phyloP scores from a whole-genome alignment of 2,329 filamentous ascomycete genomes.

The Cladosporium sp. region DNA sequence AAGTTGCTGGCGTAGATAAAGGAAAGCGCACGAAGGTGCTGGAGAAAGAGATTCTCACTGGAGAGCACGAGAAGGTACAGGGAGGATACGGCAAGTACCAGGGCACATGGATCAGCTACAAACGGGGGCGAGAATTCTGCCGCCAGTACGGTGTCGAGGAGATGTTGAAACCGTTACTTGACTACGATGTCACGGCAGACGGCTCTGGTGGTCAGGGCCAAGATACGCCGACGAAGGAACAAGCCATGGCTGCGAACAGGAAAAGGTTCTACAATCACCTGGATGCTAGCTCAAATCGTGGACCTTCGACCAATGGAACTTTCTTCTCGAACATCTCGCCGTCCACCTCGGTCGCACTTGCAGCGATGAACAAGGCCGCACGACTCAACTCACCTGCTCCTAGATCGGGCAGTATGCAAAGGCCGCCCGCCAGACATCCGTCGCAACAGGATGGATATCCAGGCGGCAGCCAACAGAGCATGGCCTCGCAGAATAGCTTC shows the following conservation, averaged over 20 bases:
- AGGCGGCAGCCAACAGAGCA: conserved; percentile 74
- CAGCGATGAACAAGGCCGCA: conserved; percentile 87
- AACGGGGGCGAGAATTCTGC: conserved; percentile 86
- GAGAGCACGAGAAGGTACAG: conserved; percentile 97
- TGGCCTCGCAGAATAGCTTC: conserved; percentile 36
- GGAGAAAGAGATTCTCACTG: conserved; percentile 94
- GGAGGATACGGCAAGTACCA: conserved; percentile 98
- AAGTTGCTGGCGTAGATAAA: conserved; percentile 95
- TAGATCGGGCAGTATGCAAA: conserved; percentile 54
- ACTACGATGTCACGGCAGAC: conserved; percentile 74
- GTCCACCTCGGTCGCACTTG: conserved; percentile 86
- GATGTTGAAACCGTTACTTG: conserved; percentile 64
- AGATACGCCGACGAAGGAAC: conserved; percentile 96
- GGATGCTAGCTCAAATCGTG: conserved; percentile 44
- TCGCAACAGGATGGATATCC: conserved; percentile 65
- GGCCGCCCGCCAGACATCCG: conserved; percentile 60
- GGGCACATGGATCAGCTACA: conserved; percentile 96
- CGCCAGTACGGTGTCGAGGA: conserved; percentile 72
- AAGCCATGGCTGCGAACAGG: conserved; percentile 87
- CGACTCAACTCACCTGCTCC: conserved; percentile 82
- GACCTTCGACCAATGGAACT: conserved; percentile 59
- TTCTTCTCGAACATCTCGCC: conserved; percentile 97
- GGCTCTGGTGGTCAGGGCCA: conserved; percentile 64
- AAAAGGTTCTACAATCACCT: conserved; percentile 80
- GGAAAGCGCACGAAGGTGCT: conserved; percentile 95